Percentiles rank a stretch among this genome's conserved stretches.
Evolutionary conservation across 2,329 filamentous ascomycete species (phyloP).

Genomic region (Apiospora saccharicola): DNA sequence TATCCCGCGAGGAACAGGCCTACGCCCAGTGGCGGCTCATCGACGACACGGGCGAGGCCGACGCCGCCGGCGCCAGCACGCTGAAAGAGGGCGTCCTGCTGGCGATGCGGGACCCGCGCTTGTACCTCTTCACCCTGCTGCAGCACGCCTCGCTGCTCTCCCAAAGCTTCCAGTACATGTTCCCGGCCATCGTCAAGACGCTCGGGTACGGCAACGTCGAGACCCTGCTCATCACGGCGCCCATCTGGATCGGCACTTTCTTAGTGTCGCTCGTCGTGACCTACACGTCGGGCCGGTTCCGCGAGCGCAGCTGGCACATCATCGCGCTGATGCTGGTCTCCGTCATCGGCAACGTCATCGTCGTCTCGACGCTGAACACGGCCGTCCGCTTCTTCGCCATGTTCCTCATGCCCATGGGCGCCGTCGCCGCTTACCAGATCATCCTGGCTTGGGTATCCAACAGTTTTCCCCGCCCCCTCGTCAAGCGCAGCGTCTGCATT

Average conservation of each 20-base stretch:
- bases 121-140: constrained; percentile 62
- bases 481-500: constrained; percentile 70
- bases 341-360: constrained; percentile 62
- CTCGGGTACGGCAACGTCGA: constrained; percentile 63
- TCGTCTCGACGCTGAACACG: constrained; percentile 56
- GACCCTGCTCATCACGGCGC: constrained; percentile 64
- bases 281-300: constrained; percentile 59
- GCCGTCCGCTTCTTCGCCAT: constrained; percentile 67
- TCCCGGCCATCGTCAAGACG: constrained; percentile 68
- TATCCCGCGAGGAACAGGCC: constrained; percentile 57
- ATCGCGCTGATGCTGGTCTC: constrained; percentile 59
- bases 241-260: constrained; percentile 63
- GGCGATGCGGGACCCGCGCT: constrained; percentile 55
- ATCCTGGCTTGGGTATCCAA: constrained; percentile 75
- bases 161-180: constrained; percentile 70
- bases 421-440: constrained; percentile 58
- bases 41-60: constrained; percentile 55
- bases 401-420: constrained; percentile 66
- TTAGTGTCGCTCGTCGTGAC: constrained; percentile 61
- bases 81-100: constrained; percentile 55
- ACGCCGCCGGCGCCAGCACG: constrained; percentile 47
- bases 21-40: constrained; percentile 61
- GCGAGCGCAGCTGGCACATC: constrained; percentile 65
- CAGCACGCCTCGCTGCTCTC: constrained; percentile 60
- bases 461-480: constrained; percentile 73